These are phyloP conservation scores for Arbutus unedo DNA, from an alignment of 148 eudicot species.

Conservation along the genomic window DNA sequence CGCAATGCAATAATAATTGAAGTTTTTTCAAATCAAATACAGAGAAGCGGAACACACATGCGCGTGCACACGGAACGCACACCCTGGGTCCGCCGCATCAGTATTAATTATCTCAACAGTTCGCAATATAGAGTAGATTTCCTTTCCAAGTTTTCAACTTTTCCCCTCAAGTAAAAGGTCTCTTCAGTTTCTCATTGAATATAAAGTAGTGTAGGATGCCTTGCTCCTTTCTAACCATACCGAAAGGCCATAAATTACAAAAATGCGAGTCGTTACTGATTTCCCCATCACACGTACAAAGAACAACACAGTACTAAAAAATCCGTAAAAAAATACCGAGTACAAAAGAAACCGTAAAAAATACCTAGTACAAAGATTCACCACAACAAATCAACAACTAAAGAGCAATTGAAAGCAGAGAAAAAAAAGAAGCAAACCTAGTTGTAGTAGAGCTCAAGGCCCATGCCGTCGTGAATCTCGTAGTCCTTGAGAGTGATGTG, in stretches of 20 bases:
- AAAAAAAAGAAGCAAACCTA: conserved; percentile 14
- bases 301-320: background rate
- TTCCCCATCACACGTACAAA: background rate
- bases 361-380: background rate
- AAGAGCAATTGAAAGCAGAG: background rate
- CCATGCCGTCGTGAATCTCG: conserved; percentile 98
- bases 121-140: too few relatives aligned
- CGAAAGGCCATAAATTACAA: background rate
- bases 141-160: too few relatives aligned
- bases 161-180: background rate
- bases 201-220: background rate
- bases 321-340: background rate
- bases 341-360: background rate
- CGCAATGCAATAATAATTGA: too few relatives aligned
- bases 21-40: too few relatives aligned
- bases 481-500: conserved; percentile 86
- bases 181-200: background rate
- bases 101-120: too few relatives aligned
- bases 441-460: conserved; percentile 97
- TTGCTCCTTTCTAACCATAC: conserved; percentile 3
- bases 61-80: too few relatives aligned
- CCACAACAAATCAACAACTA: background rate
- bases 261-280: background rate
- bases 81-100: too few relatives aligned
- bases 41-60: too few relatives aligned